phyloP scores from a whole-genome alignment of 768 basidiomycete species.

The Hygrocybe coccinea region DNA sequence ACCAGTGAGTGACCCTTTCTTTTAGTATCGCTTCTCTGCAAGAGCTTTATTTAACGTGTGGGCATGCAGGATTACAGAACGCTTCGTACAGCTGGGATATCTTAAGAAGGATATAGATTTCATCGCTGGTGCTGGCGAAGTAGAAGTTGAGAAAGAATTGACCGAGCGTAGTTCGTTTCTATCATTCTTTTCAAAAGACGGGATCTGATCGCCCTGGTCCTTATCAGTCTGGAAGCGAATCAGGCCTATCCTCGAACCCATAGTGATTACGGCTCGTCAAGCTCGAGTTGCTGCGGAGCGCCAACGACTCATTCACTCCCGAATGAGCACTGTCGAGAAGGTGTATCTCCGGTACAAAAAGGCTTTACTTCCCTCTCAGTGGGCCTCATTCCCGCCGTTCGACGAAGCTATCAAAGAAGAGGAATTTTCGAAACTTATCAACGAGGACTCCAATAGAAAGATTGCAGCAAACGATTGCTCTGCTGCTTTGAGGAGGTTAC shows the following conservation, averaged over 20 bases:
- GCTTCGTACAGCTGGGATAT: constrained; percentile 19
- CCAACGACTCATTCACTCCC: not conserved
- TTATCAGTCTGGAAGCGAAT: constrained; percentile 23
- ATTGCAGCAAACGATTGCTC: not conserved
- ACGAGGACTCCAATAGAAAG: not conserved
- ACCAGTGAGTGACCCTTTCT: not conserved
- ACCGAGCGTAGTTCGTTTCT: constrained; percentile 25
- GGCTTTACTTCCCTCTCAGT: constrained; percentile 20
- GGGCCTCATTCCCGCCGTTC: constrained; percentile 21
- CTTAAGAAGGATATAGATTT: constrained; percentile 8
- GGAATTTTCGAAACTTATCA: not conserved
- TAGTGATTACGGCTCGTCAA: constrained; percentile 4
- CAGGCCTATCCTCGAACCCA: constrained; percentile 16
- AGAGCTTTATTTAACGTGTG: not conserved
- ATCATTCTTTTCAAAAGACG: not conserved
- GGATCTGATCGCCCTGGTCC: not conserved
- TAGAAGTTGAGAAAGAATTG: constrained; percentile 12
- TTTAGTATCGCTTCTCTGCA: not conserved
- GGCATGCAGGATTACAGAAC: constrained; percentile 3
- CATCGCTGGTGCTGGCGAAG: not conserved
- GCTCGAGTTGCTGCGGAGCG: constrained; percentile 10
- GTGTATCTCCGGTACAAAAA: constrained; percentile 19
- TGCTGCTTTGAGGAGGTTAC: not conserved
- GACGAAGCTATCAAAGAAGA: constrained; percentile 3
- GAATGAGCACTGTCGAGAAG: constrained; percentile 3